These are phyloP conservation scores for Lindgomyces ingoldianus DNA, from an alignment of 495 filamentous ascomycete genomes.

Conservation along the genomic window DNA sequence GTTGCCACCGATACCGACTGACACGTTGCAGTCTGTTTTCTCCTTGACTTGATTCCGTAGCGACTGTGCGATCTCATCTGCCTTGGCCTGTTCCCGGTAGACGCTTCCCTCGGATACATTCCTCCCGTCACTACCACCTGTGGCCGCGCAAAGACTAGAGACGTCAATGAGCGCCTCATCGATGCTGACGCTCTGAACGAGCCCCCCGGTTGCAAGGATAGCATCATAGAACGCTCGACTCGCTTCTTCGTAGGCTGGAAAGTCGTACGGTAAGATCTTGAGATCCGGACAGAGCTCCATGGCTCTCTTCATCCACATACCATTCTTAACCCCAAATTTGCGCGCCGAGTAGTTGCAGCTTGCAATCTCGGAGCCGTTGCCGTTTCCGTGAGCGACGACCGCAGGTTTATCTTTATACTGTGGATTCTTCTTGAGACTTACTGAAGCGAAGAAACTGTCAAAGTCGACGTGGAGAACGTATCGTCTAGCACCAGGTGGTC, in stretches of 20 bases:
- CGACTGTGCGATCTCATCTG: slow-evolving; percentile 66
- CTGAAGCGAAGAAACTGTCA: slow-evolving; percentile 95
- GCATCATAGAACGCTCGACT: slow-evolving; percentile 84
- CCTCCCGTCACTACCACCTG: slow-evolving; percentile 67
- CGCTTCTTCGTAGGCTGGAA: slow-evolving; percentile 89
- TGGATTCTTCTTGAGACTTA: slow-evolving; percentile 77
- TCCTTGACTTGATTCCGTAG: slow-evolving; percentile 69
- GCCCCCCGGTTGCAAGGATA: slow-evolving; percentile 74
- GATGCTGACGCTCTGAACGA: slow-evolving; percentile 93
- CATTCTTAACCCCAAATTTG: slow-evolving; percentile 84
- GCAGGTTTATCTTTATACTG: slow-evolving; percentile 79
- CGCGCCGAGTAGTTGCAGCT: slow-evolving; percentile 95
- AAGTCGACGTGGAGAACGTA: slow-evolving; percentile 98
- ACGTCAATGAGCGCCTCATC: slow-evolving; percentile 90
- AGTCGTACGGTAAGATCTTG: slow-evolving; percentile 88
- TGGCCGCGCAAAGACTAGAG: slow-evolving; percentile 64
- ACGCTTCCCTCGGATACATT: slow-evolving; percentile 70
- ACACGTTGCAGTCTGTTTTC: slow-evolving; percentile 81
- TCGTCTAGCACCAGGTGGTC: slow-evolving; percentile 61
- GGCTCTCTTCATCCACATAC: slow-evolving; percentile 98
- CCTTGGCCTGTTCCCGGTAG: slow-evolving; percentile 79
- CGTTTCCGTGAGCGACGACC: slow-evolving; percentile 83
- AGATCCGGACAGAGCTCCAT: slow-evolving; percentile 80
- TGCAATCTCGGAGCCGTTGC: slow-evolving; percentile 88
- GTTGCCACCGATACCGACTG: slow-evolving; percentile 91